phyloP scores from a whole-genome alignment of 2,329 filamentous ascomycete species.

The Graphilbum sp. region DNA sequence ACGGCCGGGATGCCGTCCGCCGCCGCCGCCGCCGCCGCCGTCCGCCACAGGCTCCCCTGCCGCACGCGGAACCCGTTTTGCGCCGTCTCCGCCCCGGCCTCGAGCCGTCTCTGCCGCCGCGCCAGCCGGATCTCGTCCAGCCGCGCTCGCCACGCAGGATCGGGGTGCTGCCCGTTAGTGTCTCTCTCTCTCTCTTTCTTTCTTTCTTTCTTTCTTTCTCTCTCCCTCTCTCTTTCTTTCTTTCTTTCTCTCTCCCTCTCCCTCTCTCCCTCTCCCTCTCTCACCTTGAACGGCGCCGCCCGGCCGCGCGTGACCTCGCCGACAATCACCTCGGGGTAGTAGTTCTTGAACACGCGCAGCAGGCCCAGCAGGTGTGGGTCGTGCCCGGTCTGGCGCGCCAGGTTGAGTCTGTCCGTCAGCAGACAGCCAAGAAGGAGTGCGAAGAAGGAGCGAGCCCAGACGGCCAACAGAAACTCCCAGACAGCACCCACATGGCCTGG shows the following conservation, averaged over 20 bases:
- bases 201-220: not conserved
- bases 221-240: conserved; percentile 15
- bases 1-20: conserved; percentile 45
- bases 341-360: conserved; percentile 73
- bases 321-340: conserved; percentile 77
- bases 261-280: not conserved
- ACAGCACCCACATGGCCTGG: conserved; percentile 50
- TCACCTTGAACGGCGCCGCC: conserved; percentile 44
- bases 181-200: too few species aligned
- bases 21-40: not conserved
- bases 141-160: conserved; percentile 55
- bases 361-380: conserved; percentile 61
- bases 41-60: conserved; percentile 28
- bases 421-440: not conserved
- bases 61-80: conserved; percentile 45
- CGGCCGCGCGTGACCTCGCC: conserved; percentile 47
- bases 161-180: conserved; percentile 39
- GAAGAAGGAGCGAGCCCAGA: too few species aligned
- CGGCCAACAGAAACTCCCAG: too few species aligned
- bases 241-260: conserved; percentile 17
- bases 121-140: conserved; percentile 50
- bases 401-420: conserved; percentile 26
- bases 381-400: conserved; percentile 47
- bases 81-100: conserved; percentile 16
- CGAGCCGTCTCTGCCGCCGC: conserved; percentile 30